These are phyloP conservation scores for Pyrenochaeta sp. DNA, from an alignment of 2,329 filamentous ascomycete species.

Conservation along the genomic window DNA sequence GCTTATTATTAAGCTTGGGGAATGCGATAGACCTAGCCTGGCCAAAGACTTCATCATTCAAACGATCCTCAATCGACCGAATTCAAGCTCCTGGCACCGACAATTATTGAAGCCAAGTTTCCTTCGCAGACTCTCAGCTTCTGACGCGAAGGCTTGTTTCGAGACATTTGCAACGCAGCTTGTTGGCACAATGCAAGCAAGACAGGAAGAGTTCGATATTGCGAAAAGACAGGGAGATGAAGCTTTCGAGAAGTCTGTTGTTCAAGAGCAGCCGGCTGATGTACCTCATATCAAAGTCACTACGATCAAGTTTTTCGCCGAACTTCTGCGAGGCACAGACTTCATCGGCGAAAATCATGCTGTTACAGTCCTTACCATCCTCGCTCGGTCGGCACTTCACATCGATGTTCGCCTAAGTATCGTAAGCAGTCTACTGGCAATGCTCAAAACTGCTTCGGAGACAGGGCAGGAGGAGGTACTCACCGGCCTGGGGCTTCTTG, in stretches of 20 bases:
- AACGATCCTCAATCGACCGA: constrained; percentile 42
- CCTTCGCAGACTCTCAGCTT: constrained; percentile 45
- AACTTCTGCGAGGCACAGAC: constrained; percentile 44
- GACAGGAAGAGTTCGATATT: constrained; percentile 1
- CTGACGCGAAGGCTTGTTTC: constrained; percentile 38
- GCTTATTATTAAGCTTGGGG: constrained; percentile 29
- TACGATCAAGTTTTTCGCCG: constrained; percentile 54
- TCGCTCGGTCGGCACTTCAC: constrained; percentile 45
- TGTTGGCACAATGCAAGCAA: constrained; percentile 32
- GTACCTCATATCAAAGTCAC: constrained; percentile 50
- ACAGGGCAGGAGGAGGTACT: constrained; percentile 24
- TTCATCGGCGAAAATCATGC: constrained; percentile 45
- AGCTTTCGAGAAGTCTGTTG: background rate
- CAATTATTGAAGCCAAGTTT: constrained; percentile 42
- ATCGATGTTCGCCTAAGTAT: constrained; percentile 49
- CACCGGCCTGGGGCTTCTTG: constrained; percentile 30
- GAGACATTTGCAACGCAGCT: constrained; percentile 40
- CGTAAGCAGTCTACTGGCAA: constrained; percentile 43
- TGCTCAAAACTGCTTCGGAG: constrained; percentile 26
- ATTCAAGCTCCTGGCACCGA: constrained; percentile 56
- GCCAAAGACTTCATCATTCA: constrained; percentile 37
- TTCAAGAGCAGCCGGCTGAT: no score
- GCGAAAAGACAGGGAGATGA: constrained; percentile 1
- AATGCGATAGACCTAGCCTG: constrained; percentile 43
- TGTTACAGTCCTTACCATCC: constrained; percentile 38